Percentiles rank a stretch among this genome's conserved stretches.
Evolutionary conservation across 306 rosid genomes (phyloP).

Genomic region (Hippophae rhamnoides): DNA sequence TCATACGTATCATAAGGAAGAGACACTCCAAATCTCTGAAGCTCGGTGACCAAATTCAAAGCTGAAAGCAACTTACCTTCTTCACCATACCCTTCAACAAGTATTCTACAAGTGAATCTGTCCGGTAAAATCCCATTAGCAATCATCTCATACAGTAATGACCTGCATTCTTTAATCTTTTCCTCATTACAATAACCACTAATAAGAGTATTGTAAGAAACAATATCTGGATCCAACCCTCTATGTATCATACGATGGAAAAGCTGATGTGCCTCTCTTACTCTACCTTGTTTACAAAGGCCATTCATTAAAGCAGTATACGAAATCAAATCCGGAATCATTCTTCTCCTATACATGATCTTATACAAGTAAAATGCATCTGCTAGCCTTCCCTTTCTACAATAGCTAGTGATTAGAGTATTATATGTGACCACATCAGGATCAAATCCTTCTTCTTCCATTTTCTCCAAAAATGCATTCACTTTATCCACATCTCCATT

Average conservation of each 20-base stretch:
- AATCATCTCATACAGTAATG: conserved; percentile 60
- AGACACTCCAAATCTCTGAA: conserved; percentile 39
- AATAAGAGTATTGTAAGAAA: conserved; percentile 62
- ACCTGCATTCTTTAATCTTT: conserved; percentile 41
- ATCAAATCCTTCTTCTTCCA: conserved; percentile 91
- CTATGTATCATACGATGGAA: conserved; percentile 71
- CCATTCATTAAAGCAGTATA: conserved; percentile 81
- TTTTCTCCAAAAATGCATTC: conserved; percentile 63
- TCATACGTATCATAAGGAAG: conserved; percentile 40
- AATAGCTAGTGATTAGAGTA: conserved; percentile 64
- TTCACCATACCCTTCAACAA: conserved; percentile 58
- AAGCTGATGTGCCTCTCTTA: conserved; percentile 82
- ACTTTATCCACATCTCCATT: conserved; percentile 57
- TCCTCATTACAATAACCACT: conserved; percentile 59
- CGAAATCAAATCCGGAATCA: conserved; percentile 61
- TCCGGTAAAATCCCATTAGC: conserved; percentile 49
- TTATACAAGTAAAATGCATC: conserved; percentile 70
- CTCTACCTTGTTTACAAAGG: conserved; percentile 54
- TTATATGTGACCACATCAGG: conserved; percentile 76
- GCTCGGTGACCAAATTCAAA: conserved; percentile 64
- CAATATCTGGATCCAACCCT: conserved; percentile 56
- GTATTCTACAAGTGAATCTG: conserved; percentile 44
- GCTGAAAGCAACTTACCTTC: conserved; percentile 58
- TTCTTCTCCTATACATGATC: conserved; percentile 73
- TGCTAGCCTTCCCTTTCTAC: conserved; percentile 58